A percentile compares a stretch with the other conserved stretches of the same genome.
phyloP scores from a whole-genome alignment of 306 rosid species.

The Oemleria cerasiformis region DNA sequence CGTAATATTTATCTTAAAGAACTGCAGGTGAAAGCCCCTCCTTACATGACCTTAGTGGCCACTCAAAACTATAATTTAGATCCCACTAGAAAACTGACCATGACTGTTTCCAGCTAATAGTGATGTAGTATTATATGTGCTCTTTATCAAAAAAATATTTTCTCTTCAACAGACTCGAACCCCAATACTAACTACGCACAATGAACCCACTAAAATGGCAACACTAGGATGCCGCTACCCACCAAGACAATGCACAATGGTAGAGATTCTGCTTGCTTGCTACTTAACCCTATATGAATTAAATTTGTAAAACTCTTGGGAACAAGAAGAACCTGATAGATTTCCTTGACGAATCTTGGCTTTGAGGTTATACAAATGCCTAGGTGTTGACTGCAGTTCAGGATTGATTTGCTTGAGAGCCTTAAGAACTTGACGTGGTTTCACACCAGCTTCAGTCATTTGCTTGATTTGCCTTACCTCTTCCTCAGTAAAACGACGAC shows the following conservation, averaged over 20 bases:
- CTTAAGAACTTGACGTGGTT: slow-evolving; percentile 78
- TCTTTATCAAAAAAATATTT: not conserved
- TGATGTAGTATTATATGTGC: not conserved
- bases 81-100: not conserved
- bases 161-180: slow-evolving; percentile 12
- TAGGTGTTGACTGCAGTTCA: slow-evolving; percentile 72
- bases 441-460: slow-evolving; percentile 76
- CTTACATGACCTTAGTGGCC: not conserved
- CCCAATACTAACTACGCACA: not conserved
- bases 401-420: slow-evolving; percentile 69
- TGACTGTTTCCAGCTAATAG: not conserved
- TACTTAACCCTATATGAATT: slow-evolving; percentile 7
- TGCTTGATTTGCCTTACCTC: slow-evolving; percentile 60
- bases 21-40: slow-evolving; percentile 7
- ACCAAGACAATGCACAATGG: not conserved
- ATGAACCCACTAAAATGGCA: not conserved
- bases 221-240: not conserved
- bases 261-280: slow-evolving; percentile 13
- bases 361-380: slow-evolving; percentile 77
- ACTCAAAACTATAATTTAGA: slow-evolving; percentile 10
- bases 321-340: slow-evolving; percentile 49
- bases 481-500: slow-evolving; percentile 72
- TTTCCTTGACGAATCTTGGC: slow-evolving; percentile 81
- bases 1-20: not conserved
- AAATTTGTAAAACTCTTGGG: slow-evolving; percentile 17